Evolutionary conservation across 2,329 filamentous ascomycete genomes (phyloP), one percentile per base, ranked within the genome.

Genomic region (Pseudocercospora eumusae): DNA sequence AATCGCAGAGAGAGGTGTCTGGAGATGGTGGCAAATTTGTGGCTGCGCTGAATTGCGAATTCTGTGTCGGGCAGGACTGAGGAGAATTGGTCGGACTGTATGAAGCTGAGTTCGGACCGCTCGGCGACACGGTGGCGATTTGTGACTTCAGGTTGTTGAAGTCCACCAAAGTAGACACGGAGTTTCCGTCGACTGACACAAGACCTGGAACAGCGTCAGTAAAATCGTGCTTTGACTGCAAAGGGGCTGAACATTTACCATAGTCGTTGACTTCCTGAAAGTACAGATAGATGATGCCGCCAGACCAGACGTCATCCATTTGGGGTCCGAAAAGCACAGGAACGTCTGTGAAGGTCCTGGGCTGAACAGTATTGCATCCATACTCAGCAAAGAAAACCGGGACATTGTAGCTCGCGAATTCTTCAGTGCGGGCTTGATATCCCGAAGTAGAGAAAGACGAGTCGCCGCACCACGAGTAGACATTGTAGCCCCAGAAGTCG

Each of bases 401-500:
- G 2, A 98, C 91, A 6, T 91, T 90, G 83, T 93, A 98, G 75
- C 88, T 86, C 62, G 82, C 76, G 81, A 96, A 98, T 80, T 96
- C 93, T 66, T 90, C 78, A 69, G 92, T 92, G 75, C 93, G 89
- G 60, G 86, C 83, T 67, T 88, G 82, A 79, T 93, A 99, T 58
- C 91, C 91, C 1, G 95, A 97, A 60, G 82, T 75, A 33, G 82
- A 74, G 80, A 89, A 95, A 72, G 82, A 86, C 73, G 90, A 96
- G 70, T 92, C 77, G 69, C 93, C 95, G 77, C 95, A 99, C 95
- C 95, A 98, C 56, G 93, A 96, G 85, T 98, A 98, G 80, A 98
- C 96, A 84, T 98, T 99, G 88, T 98, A 98, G 62, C 95, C 95
- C 90, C 92, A 98, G 83, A 95, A 97, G 79, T 98, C 95, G 68